Evolutionary conservation across 306 rosid genomes (phyloP), one percentile per base, ranked within the genome.

Genomic region (Lathyrus oleraceus): DNA sequence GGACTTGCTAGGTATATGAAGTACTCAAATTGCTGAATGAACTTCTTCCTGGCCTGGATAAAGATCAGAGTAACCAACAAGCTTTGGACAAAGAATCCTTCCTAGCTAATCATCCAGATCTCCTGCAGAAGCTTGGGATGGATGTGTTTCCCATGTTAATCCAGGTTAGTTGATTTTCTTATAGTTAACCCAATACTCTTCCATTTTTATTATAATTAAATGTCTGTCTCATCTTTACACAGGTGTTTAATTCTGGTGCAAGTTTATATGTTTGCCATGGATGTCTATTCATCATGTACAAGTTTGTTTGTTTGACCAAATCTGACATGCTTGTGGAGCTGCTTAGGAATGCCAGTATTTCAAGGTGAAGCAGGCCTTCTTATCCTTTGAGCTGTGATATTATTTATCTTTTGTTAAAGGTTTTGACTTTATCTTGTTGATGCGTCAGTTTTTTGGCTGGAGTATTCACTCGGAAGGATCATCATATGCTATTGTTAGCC

Each of bases 171-270:
- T 76, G 21, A 30, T 48, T 73, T 76, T 82, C 42, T 81, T 70
- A 16, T 75, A 43, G 32, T 61, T 65, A 42, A 39, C 45, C 58
- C 17, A 76, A 17, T 27, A 8, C 25, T 49, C 23, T 62, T 44
- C 30, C 45, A 39, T 70, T 40, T 48, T 43, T 66, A 47, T 74
- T 61, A 40, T 72, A 36, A 68, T 73, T 23, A 57, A 71, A 76
- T 63, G 49, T 67, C 52, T 61, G 14, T 74, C 83, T 67, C 71
- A 13, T 57, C 39, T 66, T 61, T 71, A 4, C 10, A 17, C 86
- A 91, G 98, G 96, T 89, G 70, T 91, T 89, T 56, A 89, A 89
- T 84, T 95, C 97, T 73, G 99, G 99, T 78, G 95, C 96, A 53
- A 95, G 88, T 77, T 73, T 85, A 78, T 83, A 82, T 79, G 89